These are phyloP conservation scores for Boeremia exigua DNA, from an alignment of 2,329 filamentous ascomycete species.

Conservation along the genomic window DNA sequence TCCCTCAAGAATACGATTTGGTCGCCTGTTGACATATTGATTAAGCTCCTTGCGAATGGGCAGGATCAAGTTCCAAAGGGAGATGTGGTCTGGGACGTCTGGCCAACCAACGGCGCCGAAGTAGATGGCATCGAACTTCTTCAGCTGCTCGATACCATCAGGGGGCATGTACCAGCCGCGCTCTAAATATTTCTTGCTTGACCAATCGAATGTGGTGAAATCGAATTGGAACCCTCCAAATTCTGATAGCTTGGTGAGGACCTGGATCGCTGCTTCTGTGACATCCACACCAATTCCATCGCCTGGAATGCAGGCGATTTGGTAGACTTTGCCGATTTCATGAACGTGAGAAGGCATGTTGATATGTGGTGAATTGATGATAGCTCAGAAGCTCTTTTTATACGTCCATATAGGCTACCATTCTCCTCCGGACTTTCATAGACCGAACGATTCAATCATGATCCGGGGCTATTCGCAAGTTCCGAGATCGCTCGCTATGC, in stretches of 20 bases:
- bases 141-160: slow-evolving; percentile 58
- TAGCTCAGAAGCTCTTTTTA: slow-evolving; percentile 6
- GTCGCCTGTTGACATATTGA: slow-evolving; percentile 72
- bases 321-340: slow-evolving; percentile 36
- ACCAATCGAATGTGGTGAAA: slow-evolving; percentile 60
- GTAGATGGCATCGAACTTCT: slow-evolving; percentile 61
- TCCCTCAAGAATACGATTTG: slow-evolving; percentile 52
- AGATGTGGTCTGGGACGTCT: slow-evolving; percentile 70
- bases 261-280: slow-evolving; percentile 34
- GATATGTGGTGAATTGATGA: not conserved
- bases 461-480: slow-evolving; percentile 2
- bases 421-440: slow-evolving; percentile 16
- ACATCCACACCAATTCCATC: slow-evolving; percentile 45
- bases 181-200: slow-evolving; percentile 56
- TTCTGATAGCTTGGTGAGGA: slow-evolving; percentile 52
- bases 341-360: slow-evolving; percentile 37
- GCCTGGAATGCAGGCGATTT: slow-evolving; percentile 42
- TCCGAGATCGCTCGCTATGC: slow-evolving; percentile 12
- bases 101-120: slow-evolving; percentile 67
- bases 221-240: slow-evolving; percentile 57
- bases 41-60: slow-evolving; percentile 72
- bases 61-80: slow-evolving; percentile 70
- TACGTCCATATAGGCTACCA: slow-evolving; percentile 2
- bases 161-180: slow-evolving; percentile 61
- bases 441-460: slow-evolving; percentile 11